Percentiles rank a stretch among this genome's conserved stretches.
These are phyloP conservation scores for Aspergillus calidoustus DNA, from an alignment of 2,329 filamentous ascomycete genomes.

Conservation along the genomic window DNA sequence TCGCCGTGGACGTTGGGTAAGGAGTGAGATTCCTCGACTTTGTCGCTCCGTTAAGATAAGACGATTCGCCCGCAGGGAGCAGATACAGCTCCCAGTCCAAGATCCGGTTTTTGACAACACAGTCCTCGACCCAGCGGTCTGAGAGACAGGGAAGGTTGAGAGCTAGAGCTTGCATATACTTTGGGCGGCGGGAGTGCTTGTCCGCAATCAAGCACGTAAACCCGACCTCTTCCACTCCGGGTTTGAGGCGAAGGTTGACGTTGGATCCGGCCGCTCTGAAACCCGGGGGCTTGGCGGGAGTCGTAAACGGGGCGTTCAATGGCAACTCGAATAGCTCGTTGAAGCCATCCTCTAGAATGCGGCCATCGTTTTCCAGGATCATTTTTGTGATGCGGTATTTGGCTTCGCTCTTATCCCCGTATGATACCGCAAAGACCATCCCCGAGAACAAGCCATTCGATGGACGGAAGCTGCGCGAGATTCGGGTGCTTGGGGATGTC, in stretches of 20 bases:
- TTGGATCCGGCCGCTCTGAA: slow-evolving; percentile 23
- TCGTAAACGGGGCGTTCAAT: slow-evolving; percentile 34
- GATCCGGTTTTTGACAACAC: slow-evolving; percentile 63
- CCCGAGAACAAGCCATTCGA: slow-evolving; percentile 66
- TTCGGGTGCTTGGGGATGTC: slow-evolving; percentile 55
- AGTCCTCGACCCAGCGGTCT: slow-evolving; percentile 78
- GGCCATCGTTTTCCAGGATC: slow-evolving; percentile 74
- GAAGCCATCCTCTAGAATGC: slow-evolving; percentile 74
- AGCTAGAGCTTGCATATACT: slow-evolving; percentile 93
- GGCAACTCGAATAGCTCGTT: slow-evolving; percentile 72
- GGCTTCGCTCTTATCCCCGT: slow-evolving; percentile 61
- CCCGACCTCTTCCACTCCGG: slow-evolving; percentile 60
- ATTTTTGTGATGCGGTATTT: slow-evolving; percentile 62
- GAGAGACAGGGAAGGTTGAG: slow-evolving; percentile 86
- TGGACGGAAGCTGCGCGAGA: slow-evolving; percentile 46
- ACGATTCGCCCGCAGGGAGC: slow-evolving; percentile 80
- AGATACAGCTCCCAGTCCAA: slow-evolving; percentile 81
- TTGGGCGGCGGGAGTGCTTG: slow-evolving; percentile 80
- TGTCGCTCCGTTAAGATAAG: slow-evolving; percentile 74
- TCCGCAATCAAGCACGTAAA: slow-evolving; percentile 89
- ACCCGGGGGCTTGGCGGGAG: slow-evolving; percentile 33
- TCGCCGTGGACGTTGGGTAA: slow-evolving; percentile 63
- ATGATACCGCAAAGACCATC: slow-evolving; percentile 89
- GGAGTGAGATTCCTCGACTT: slow-evolving; percentile 71
- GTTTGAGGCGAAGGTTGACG: slow-evolving; percentile 57